These are phyloP conservation scores for Pterocarpus santalinus DNA, from an alignment of 306 rosid species.

Conservation along the genomic window DNA sequence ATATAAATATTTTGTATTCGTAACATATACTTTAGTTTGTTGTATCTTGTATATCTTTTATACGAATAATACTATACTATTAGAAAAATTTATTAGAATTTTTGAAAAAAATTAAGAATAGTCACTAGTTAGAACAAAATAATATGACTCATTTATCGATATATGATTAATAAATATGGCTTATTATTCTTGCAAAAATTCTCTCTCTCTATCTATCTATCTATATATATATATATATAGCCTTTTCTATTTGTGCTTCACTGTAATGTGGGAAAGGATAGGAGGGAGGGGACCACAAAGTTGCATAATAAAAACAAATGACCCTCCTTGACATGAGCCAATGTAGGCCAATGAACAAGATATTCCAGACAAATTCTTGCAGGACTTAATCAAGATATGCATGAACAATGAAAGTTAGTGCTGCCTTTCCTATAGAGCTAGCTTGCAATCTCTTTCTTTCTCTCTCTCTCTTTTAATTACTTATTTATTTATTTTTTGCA, in stretches of 20 bases:
- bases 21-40: conserved; percentile 22
- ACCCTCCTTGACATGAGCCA: conserved; percentile 61
- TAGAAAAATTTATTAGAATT: too few relatives aligned
- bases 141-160: too few relatives aligned
- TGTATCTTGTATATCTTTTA: conserved; percentile 40
- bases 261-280: conserved; percentile 50
- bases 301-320: conserved; percentile 53
- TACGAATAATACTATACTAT: too few relatives aligned
- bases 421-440: conserved; percentile 49
- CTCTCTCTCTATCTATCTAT: too few relatives aligned
- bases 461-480: background rate
- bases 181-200: too few relatives aligned
- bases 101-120: too few relatives aligned
- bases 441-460: conserved; percentile 35
- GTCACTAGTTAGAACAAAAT: too few relatives aligned
- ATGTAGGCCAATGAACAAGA: conserved; percentile 78
- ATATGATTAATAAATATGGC: too few relatives aligned
- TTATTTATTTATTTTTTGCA: background rate
- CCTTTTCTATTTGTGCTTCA: conserved; percentile 26
- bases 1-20: background rate
- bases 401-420: conserved; percentile 66
- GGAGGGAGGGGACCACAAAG: conserved; percentile 58
- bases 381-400: conserved; percentile 61
- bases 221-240: too few relatives aligned
- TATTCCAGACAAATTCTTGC: conserved; percentile 82